phyloP scores from a whole-genome alignment of 192 early-diverging fungal genomes.

The Thoreauomyces humboldtii region DNA sequence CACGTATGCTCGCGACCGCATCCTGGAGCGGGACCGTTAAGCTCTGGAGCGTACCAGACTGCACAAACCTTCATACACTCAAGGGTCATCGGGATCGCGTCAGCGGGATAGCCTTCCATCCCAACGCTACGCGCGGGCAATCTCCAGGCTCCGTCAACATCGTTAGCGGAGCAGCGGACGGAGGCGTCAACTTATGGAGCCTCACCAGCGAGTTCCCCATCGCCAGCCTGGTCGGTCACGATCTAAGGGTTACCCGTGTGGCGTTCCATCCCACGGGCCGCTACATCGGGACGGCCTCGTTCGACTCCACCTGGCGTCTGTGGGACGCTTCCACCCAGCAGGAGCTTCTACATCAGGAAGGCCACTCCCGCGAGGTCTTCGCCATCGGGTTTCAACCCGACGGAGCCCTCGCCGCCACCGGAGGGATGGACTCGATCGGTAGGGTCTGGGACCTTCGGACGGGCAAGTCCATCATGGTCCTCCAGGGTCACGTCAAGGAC shows the following conservation, averaged over 20 bases:
- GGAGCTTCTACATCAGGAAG: conserved; percentile 88
- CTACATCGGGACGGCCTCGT: conserved; percentile 73
- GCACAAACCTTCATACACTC: conserved; percentile 38
- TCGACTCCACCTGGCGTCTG: conserved; percentile 93
- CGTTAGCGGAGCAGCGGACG: conserved; percentile 82
- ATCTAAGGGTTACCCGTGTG: conserved; percentile 77
- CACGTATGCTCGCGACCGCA: conserved; percentile 70
- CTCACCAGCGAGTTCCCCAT: conserved; percentile 74
- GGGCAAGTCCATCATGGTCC: conserved; percentile 81
- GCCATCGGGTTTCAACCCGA: conserved; percentile 89
- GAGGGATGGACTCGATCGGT: conserved; percentile 89
- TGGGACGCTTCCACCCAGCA: conserved; percentile 81
- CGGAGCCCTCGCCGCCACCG: conserved; percentile 85
- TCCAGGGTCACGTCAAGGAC: conserved; percentile 90
- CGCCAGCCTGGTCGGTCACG: conserved; percentile 76
- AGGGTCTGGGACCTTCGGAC: conserved; percentile 95
- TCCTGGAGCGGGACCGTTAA: conserved; percentile 84
- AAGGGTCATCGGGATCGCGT: conserved; percentile 84
- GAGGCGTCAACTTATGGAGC: conserved; percentile 77
- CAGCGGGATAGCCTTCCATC: conserved; percentile 87
- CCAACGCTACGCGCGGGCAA: conserved; percentile 64
- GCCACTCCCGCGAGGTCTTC: conserved; percentile 93
- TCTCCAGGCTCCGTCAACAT: conserved; percentile 64
- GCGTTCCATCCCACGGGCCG: conserved; percentile 87
- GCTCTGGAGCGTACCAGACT: conserved; percentile 83